Conservation (phyloP, 2,329 filamentous ascomycete species). For the Fusarium sp. region DNA sequence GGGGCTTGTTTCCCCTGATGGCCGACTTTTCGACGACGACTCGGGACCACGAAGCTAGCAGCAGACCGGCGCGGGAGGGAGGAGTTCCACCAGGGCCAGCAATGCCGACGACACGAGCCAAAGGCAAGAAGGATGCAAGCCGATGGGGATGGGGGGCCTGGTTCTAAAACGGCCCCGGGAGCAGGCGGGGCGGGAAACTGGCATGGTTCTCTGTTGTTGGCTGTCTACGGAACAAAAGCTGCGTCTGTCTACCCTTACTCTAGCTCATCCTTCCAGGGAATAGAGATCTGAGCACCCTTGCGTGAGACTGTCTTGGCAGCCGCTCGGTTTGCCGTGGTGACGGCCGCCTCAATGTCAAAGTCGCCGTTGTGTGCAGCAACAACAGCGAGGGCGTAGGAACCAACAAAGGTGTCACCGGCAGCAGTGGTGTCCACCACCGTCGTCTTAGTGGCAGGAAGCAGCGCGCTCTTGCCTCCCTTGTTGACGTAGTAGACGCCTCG, state of each 20-base stretch:
- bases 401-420: slow-evolving; percentile 94
- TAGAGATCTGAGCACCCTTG: slow-evolving; percentile 58
- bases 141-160: slow-evolving; percentile 47
- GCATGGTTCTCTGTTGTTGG: slow-evolving; percentile 30
- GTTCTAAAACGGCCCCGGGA: slow-evolving; percentile 42
- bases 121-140: slow-evolving; percentile 43
- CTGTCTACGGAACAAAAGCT: slow-evolving; percentile 26
- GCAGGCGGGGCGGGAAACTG: slow-evolving; percentile 17
- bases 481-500: slow-evolving; percentile 79
- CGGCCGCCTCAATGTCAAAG: slow-evolving; percentile 69
- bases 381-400: slow-evolving; percentile 82
- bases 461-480: slow-evolving; percentile 53
- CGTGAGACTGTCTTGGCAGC: slow-evolving; percentile 56
- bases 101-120: slow-evolving; percentile 14
- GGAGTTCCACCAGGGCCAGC: neutral
- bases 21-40: slow-evolving; percentile 24
- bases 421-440: slow-evolving; percentile 91
- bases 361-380: slow-evolving; percentile 58
- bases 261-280: slow-evolving; percentile 59
- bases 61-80: slow-evolving; percentile 20
- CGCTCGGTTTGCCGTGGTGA: slow-evolving; percentile 64
- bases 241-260: slow-evolving; percentile 39
- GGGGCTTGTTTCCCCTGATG: slow-evolving; percentile 33
- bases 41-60: slow-evolving; percentile 19
- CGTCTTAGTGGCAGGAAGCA: slow-evolving; percentile 75